These are phyloP conservation scores for Andrographis paniculata DNA, from an alignment of 305 asterid species.

Conservation along the genomic window DNA sequence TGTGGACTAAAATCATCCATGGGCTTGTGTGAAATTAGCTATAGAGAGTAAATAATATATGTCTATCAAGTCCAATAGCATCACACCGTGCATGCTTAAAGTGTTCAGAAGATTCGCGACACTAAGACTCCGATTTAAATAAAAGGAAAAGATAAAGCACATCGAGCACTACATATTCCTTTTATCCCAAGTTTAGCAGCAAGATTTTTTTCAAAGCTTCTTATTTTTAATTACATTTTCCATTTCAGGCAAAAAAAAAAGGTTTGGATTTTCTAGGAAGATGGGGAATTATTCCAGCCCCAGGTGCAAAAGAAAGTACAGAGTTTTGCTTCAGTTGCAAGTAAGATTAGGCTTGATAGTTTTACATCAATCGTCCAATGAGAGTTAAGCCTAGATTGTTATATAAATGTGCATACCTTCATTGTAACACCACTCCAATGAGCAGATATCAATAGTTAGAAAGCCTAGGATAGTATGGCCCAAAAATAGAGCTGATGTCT, in stretches of 20 bases:
- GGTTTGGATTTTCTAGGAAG: too few species aligned
- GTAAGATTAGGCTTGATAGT: background rate
- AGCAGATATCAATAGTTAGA: too few species aligned
- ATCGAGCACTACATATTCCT: constrained; percentile 1
- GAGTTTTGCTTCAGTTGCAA: background rate
- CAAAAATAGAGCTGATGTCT: constrained; percentile 2
- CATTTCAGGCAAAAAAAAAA: too few species aligned
- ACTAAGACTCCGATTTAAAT: background rate
- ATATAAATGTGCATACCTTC: too few species aligned
- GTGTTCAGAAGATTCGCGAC: too few species aligned
- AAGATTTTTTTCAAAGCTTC: background rate
- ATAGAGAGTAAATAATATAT: too few species aligned
- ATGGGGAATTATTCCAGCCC: too few species aligned
- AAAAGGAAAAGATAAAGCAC: background rate
- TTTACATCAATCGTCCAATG: background rate
- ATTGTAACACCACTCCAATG: background rate
- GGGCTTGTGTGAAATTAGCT: too few species aligned
- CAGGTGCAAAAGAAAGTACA: background rate
- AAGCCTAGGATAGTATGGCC: constrained; percentile 15
- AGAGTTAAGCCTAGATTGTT: background rate
- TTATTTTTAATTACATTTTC: too few species aligned
- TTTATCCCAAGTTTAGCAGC: constrained; percentile 8
- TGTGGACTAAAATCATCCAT: too few species aligned
- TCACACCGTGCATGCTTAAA: too few species aligned
- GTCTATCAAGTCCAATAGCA: too few species aligned